Evolutionary conservation across 176 grass and related monocot species (phyloP).

Genomic region (Coix lacrymajobi): DNA sequence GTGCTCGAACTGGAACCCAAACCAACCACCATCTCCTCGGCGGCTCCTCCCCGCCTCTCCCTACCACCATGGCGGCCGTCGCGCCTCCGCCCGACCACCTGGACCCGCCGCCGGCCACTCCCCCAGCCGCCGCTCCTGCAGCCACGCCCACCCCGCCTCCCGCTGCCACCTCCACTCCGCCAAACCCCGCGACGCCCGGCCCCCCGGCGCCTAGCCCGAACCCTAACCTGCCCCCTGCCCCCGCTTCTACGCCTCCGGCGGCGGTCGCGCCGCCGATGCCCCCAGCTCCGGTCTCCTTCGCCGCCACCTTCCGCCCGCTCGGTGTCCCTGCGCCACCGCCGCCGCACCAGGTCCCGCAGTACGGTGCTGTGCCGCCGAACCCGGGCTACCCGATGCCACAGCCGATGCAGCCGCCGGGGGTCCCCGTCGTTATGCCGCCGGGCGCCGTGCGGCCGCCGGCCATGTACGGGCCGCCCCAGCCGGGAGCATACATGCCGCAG

Average conservation of each 20-base stretch:
- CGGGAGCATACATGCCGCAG: constrained; percentile 33
- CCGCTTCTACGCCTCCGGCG: neutral
- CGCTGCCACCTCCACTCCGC: constrained; percentile 15
- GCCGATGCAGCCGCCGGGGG: constrained; percentile 43
- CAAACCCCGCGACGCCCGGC: constrained; percentile 10
- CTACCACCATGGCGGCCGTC: constrained; percentile 42
- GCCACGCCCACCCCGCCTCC: constrained; percentile 4
- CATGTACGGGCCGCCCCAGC: constrained; percentile 47
- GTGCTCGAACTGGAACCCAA: neutral
- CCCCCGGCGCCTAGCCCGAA: constrained; percentile 22
- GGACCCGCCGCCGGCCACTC: constrained; percentile 32
- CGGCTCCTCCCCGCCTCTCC: neutral
- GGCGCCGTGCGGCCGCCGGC: constrained; percentile 19
- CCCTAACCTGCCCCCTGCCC: constrained; percentile 23
- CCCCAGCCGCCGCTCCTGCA: neutral
- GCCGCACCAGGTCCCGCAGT: constrained; percentile 28
- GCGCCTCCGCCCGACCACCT: constrained; percentile 42
- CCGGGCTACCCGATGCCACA: constrained; percentile 41
- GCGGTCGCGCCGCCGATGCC: constrained; percentile 12
- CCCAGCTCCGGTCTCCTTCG: constrained; percentile 26
- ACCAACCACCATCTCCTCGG: neutral
- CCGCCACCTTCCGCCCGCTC: constrained; percentile 45
- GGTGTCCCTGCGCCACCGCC: constrained; percentile 30
- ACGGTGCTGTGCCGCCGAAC: constrained; percentile 37
- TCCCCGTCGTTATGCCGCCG: constrained; percentile 31